phyloP scores from a whole-genome alignment of 2,329 filamentous ascomycete genomes.

The Colletotrichum camelliae region DNA sequence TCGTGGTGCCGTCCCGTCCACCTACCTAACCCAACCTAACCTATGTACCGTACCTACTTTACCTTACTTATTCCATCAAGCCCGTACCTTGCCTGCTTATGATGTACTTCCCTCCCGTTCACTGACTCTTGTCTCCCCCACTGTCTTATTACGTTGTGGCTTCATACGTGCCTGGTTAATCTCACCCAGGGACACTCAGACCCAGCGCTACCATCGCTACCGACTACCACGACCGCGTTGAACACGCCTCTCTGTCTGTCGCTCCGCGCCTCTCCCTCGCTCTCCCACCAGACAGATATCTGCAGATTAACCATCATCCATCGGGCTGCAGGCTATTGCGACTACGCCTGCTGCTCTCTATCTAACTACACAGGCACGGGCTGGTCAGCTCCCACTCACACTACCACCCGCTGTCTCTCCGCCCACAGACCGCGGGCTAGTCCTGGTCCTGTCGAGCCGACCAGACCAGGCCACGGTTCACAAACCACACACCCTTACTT shows the following conservation, averaged over 20 bases:
- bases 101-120: slow-evolving; percentile 4
- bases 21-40: not conserved
- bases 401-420: not conserved
- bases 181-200: slow-evolving; percentile 15
- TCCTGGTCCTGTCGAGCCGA: not conserved
- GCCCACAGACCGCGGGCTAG: not conserved
- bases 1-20: slow-evolving; percentile 10
- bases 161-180: slow-evolving; percentile 20
- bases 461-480: not conserved
- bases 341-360: not conserved
- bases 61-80: not conserved
- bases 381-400: not conserved
- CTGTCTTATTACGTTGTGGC: slow-evolving; percentile 20
- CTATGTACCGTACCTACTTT: not conserved
- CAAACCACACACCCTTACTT: not conserved
- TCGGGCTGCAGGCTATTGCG: not conserved
- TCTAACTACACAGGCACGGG: not conserved
- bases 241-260: not conserved
- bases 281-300: not conserved
- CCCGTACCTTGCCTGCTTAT: not conserved
- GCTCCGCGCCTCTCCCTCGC: not conserved
- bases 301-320: not conserved
- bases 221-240: not conserved
- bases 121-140: slow-evolving; percentile 22
- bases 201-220: slow-evolving; percentile 11